Percentiles rank a stretch among this genome's conserved stretches.
These are phyloP conservation scores for Colletotrichum sp. DNA, from an alignment of 2,329 filamentous ascomycete species.

Conservation along the genomic window DNA sequence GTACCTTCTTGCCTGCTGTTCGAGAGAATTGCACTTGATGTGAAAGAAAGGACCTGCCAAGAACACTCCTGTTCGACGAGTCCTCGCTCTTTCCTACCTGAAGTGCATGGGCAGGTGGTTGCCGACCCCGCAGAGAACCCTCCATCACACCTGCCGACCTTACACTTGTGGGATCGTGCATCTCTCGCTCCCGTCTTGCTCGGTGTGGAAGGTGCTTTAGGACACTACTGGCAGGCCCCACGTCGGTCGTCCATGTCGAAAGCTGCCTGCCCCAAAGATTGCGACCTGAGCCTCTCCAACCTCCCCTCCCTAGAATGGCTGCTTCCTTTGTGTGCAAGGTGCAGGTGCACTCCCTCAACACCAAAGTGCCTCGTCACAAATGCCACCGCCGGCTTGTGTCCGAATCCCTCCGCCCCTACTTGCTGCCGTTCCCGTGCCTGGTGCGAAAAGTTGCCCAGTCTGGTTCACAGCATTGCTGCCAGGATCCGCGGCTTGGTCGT, in stretches of 20 bases:
- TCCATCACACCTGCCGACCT: not conserved
- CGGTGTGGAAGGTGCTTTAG: not conserved
- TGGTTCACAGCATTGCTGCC: too few relatives aligned
- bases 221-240: not conserved
- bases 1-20: not conserved
- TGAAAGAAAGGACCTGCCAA: not conserved
- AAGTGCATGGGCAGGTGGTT: not conserved
- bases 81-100: not conserved
- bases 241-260: not conserved
- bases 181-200: not conserved
- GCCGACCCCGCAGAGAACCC: not conserved
- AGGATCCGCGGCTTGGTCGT: not conserved
- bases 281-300: too few relatives aligned
- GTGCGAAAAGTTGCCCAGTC: too few relatives aligned
- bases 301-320: too few relatives aligned
- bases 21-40: not conserved
- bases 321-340: too few relatives aligned
- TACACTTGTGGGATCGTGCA: not conserved
- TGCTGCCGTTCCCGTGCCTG: too few relatives aligned
- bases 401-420: too few relatives aligned
- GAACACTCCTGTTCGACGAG: fast-evolving
- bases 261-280: not conserved
- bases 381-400: not conserved
- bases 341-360: too few relatives aligned
- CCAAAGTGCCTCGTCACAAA: not conserved